Percentiles rank a stretch among this genome's conserved stretches.
Conservation (phyloP, 306 rosid species). For the Trichosanthes truncata region DNA sequence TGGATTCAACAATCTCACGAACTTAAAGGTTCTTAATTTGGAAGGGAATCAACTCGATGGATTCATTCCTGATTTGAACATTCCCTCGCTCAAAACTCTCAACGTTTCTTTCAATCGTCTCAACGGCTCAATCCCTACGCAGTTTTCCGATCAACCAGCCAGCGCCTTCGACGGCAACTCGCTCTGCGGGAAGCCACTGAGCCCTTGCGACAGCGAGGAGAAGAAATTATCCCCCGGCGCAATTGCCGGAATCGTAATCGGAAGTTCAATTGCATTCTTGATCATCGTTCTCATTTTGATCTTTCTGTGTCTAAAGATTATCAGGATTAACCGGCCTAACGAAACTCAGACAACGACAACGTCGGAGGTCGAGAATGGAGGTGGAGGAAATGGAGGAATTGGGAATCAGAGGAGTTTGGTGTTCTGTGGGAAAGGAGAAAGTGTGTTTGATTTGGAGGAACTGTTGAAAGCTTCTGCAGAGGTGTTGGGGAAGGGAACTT, state of each 20-base stretch:
- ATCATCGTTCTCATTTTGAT: slow-evolving; percentile 38
- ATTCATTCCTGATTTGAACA: slow-evolving; percentile 43
- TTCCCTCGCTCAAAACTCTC: slow-evolving; percentile 30
- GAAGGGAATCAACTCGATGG: slow-evolving; percentile 53
- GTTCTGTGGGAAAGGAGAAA: slow-evolving; percentile 48
- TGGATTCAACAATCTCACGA: slow-evolving; percentile 35
- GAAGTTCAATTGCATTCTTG: slow-evolving; percentile 30
- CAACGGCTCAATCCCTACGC: slow-evolving; percentile 46
- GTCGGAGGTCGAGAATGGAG: slow-evolving; percentile 5
- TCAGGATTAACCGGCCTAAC: not conserved
- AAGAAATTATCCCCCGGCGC: slow-evolving; percentile 51
- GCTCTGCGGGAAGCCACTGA: slow-evolving; percentile 74
- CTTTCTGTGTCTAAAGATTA: slow-evolving; percentile 27
- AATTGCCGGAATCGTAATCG: slow-evolving; percentile 80
- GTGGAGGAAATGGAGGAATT: slow-evolving; percentile 15
- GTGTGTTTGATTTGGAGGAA: slow-evolving; percentile 68
- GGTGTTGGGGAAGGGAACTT: slow-evolving; percentile 44
- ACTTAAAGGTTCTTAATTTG: slow-evolving; percentile 40
- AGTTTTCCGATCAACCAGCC: slow-evolving; percentile 25
- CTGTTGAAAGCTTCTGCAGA: slow-evolving; percentile 68
- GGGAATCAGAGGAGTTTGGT: slow-evolving; percentile 37
- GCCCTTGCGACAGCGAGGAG: slow-evolving; percentile 33
- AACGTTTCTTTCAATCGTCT: slow-evolving; percentile 58
- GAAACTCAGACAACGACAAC: slow-evolving; percentile 6
- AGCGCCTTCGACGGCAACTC: slow-evolving; percentile 47